Evolutionary conservation across 768 basidiomycete species (phyloP).

Genomic region (Tricholoma flavovirens): DNA sequence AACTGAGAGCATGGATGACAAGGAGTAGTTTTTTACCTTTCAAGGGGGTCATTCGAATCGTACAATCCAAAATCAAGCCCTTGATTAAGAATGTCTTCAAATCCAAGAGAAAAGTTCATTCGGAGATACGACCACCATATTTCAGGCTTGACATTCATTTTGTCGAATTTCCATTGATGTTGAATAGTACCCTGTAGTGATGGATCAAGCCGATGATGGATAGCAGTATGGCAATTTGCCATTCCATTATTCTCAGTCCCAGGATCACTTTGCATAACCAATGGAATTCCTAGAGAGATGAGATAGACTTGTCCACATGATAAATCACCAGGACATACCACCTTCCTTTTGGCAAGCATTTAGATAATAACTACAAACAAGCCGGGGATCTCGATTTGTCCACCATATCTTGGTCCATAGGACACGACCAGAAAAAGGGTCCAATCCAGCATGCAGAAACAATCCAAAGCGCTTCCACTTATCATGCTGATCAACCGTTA

Average conservation of each 20-base stretch:
- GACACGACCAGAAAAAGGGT: slow-evolving; percentile 22
- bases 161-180: slow-evolving; percentile 29
- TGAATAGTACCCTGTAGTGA: slow-evolving; percentile 26
- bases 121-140: slow-evolving; percentile 32
- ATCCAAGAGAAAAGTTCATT: slow-evolving; percentile 27
- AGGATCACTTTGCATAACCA: slow-evolving; percentile 32
- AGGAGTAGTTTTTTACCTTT: slow-evolving; percentile 11
- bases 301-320: not conserved
- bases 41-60: slow-evolving; percentile 18
- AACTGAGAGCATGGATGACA: too few relatives aligned
- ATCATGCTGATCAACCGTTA: slow-evolving; percentile 36
- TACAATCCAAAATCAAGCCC: slow-evolving; percentile 26
- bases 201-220: slow-evolving; percentile 30
- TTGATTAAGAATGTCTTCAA: slow-evolving; percentile 29
- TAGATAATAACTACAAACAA: slow-evolving; percentile 24
- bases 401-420: slow-evolving; percentile 30
- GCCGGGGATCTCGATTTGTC: slow-evolving; percentile 23
- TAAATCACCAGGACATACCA: not conserved
- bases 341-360: slow-evolving; percentile 13
- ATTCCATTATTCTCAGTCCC: slow-evolving; percentile 30
- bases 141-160: slow-evolving; percentile 35
- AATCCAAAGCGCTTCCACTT: slow-evolving; percentile 36
- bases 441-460: slow-evolving; percentile 22
- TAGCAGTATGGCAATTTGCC: slow-evolving; percentile 30
- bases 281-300: slow-evolving; percentile 18